Evolutionary conservation across 129 eudicot genomes (phyloP).

Genomic region (Chrysanthemum makinoi): DNA sequence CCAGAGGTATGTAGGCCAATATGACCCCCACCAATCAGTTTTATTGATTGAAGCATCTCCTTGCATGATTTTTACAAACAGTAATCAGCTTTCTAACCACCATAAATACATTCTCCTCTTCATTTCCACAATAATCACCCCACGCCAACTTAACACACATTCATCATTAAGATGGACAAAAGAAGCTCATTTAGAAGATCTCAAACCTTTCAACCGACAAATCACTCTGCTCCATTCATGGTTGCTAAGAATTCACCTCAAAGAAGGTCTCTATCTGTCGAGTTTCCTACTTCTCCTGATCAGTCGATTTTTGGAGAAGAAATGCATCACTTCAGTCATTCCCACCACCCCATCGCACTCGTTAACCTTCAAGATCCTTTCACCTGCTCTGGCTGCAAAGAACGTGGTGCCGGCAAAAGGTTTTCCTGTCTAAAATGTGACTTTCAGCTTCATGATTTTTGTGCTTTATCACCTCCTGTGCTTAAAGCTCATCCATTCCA

Average conservation of each 20-base stretch:
- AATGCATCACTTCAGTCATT: slow-evolving; percentile 53
- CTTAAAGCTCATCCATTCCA: slow-evolving; percentile 78
- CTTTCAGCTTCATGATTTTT: slow-evolving; percentile 85
- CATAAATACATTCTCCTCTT: slow-evolving; percentile 16
- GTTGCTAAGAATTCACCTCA: not conserved
- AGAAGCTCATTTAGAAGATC: slow-evolving; percentile 26
- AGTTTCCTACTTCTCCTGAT: slow-evolving; percentile 63
- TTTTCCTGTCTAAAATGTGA: slow-evolving; percentile 65
- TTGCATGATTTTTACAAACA: slow-evolving; percentile 17
- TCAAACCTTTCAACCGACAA: slow-evolving; percentile 26
- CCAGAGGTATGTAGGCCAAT: not conserved
- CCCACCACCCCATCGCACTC: slow-evolving; percentile 58
- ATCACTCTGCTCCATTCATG: not conserved
- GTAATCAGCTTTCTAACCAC: slow-evolving; percentile 20
- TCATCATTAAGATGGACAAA: slow-evolving; percentile 17
- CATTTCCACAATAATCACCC: not conserved
- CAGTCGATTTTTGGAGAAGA: slow-evolving; percentile 34
- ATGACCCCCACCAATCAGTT: slow-evolving; percentile 10
- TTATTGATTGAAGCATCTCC: slow-evolving; percentile 5
- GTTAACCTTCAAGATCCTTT: slow-evolving; percentile 42
- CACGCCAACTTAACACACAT: slow-evolving; percentile 4
- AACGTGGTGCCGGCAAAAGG: slow-evolving; percentile 73
- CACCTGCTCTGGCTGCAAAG: slow-evolving; percentile 85
- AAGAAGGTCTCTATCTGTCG: slow-evolving; percentile 31
- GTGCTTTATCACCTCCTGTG: slow-evolving; percentile 65